These are phyloP conservation scores for Strobilomyces dryophilus DNA, from an alignment of 768 basidiomycete genomes.

Conservation along the genomic window DNA sequence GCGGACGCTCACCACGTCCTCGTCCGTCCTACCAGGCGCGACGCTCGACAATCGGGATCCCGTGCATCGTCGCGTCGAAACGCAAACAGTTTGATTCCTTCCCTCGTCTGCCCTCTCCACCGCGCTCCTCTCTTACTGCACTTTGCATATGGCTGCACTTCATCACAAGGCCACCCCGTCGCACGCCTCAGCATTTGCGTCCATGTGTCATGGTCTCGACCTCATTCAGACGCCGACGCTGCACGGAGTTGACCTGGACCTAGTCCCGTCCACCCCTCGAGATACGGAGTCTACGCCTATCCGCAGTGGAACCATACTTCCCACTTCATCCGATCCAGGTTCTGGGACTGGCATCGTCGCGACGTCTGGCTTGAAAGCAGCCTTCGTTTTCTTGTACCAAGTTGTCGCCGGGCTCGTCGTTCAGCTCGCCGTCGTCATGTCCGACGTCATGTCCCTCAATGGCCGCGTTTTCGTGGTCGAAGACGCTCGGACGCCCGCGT, in stretches of 20 bases:
- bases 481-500: background rate
- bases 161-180: background rate
- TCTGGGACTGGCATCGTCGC: too few species aligned
- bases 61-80: conserved; percentile 86
- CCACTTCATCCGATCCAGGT: background rate
- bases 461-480: conserved; percentile 17
- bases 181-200: background rate
- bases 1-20: conserved; percentile 20
- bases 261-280: background rate
- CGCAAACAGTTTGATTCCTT: conserved; percentile 45
- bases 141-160: conserved; percentile 6
- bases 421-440: conserved; percentile 1
- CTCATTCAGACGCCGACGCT: background rate
- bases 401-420: conserved; percentile 1
- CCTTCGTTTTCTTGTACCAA: conserved; percentile 7
- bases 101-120: background rate
- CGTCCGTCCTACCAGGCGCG: conserved; percentile 42
- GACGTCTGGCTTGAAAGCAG: background rate
- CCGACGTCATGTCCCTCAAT: conserved; percentile 13
- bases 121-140: background rate
- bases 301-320: background rate
- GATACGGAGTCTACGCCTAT: background rate
- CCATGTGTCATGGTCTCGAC: background rate
- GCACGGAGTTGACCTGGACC: background rate
- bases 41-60: conserved; percentile 84